Conservation (phyloP, 306 rosid species). For the Arachis stenosperma region DNA sequence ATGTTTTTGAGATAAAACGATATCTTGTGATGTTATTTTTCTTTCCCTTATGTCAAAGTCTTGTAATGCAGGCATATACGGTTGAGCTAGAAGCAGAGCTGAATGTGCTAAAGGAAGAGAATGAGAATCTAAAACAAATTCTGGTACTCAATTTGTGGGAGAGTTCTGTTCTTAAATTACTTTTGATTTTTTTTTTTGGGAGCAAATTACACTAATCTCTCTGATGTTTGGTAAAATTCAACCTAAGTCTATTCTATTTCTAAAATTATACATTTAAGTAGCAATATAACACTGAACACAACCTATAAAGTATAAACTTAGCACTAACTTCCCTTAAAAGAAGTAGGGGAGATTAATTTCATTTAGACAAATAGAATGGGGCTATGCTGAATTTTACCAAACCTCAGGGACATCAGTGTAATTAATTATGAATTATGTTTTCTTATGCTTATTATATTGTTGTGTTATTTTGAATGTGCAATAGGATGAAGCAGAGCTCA, state of each 20-base stretch:
- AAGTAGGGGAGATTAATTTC: too few species aligned
- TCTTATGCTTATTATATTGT: slow-evolving; percentile 1
- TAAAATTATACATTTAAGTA: too few species aligned
- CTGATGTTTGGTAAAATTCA: too few species aligned
- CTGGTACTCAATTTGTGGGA: slow-evolving; percentile 51
- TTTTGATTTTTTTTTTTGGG: background rate
- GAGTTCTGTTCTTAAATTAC: background rate
- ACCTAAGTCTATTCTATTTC: too few species aligned
- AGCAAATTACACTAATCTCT: too few species aligned
- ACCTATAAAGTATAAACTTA: too few species aligned
- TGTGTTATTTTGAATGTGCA: slow-evolving; percentile 26
- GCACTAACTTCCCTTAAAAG: too few species aligned
- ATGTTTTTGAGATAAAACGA: background rate
- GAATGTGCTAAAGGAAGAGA: slow-evolving; percentile 61
- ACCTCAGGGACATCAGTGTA: too few species aligned
- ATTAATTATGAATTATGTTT: background rate
- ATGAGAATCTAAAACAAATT: slow-evolving; percentile 54
- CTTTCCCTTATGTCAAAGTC: background rate
- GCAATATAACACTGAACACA: too few species aligned
- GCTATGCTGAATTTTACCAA: too few species aligned
- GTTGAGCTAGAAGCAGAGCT: slow-evolving; percentile 76
- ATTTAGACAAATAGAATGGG: too few species aligned
- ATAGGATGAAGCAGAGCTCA: slow-evolving; percentile 62
- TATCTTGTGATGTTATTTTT: background rate
- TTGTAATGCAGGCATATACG: slow-evolving; percentile 67